Conservation (phyloP, 148 eudicot species). For the Polygonum maritimum region DNA sequence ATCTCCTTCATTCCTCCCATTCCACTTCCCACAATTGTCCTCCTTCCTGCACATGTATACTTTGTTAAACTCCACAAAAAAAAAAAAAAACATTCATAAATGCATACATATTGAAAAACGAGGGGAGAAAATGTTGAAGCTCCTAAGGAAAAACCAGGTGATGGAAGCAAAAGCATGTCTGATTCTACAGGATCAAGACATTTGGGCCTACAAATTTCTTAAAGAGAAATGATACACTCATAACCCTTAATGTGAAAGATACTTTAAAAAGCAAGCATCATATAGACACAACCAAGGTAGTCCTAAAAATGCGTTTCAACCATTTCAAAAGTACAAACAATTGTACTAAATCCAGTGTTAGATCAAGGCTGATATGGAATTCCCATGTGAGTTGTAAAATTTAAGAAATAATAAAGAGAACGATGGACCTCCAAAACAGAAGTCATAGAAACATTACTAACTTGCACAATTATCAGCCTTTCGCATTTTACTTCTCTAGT, state of each 20-base stretch:
- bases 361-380: background rate
- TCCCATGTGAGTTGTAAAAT: background rate
- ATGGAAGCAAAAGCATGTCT: background rate
- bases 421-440: too few relatives aligned
- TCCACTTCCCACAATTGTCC: constrained; percentile 26
- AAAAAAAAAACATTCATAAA: too few relatives aligned
- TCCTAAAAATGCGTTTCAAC: background rate
- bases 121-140: background rate
- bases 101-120: background rate
- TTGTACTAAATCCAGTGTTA: background rate
- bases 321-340: background rate
- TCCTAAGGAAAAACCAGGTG: background rate
- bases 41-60: constrained; percentile 15
- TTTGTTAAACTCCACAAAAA: too few relatives aligned
- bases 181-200: background rate
- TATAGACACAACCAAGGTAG: background rate
- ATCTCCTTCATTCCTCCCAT: constrained; percentile 38
- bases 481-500: constrained; percentile 57
- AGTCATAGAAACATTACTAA: background rate
- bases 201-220: background rate
- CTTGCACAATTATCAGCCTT: constrained; percentile 25
- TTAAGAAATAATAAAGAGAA: background rate
- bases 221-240: background rate
- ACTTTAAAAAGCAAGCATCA: background rate
- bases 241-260: background rate